Evolutionary conservation across 768 basidiomycete species (phyloP), one percentile per base, ranked within the genome.

Genomic region (Amanita brunnescens): DNA sequence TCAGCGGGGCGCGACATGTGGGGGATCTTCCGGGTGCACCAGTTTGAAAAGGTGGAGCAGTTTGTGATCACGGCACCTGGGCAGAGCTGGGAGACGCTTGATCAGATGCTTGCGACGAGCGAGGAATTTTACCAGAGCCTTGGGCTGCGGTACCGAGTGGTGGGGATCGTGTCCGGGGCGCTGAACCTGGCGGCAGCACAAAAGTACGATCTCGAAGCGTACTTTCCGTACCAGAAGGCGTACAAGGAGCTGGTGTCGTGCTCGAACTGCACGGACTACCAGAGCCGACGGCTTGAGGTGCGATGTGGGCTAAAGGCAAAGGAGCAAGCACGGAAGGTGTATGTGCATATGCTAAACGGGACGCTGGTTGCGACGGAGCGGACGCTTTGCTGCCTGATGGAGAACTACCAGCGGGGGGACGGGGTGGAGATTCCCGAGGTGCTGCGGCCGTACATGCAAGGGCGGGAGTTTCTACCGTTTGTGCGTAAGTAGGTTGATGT

Each of bases 1-100:
- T 88, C 92, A 2, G 92, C 92, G 6, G 96, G 96, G 3, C 86
- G 92, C 50, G 96, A 99, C 59, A 97, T 95, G 77, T 97, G 96
- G 93, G 96, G 96, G 52, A 97, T 98, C 69, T 99, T 99, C 83
- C 90, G 96, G 20, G 95, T 99, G 49, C 96, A 99, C 64, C 96
- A 99, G 69, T 99, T 99, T 58, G 96, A 99, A 71, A 99, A 99
- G 74, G 80, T 99, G 47, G 96, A 99, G 65, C 83, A 98, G 74
- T 98, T 98, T 69, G 84, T 87, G 71, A 78, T 99, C 59, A 97
- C 95, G 6, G 87, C 91, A 21, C 94, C 96, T 0, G 86, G 89
- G 58, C 87, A 91, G 64, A 95, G 93, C 63, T 93, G 94, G 86
- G 85, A 82, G 65, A 87, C 85, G 80, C 88, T 98, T 60, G 88